Base-by-base conservation (phyloP, 768 basidiomycete genomes). In the Boletus vermiculosoides region DNA sequence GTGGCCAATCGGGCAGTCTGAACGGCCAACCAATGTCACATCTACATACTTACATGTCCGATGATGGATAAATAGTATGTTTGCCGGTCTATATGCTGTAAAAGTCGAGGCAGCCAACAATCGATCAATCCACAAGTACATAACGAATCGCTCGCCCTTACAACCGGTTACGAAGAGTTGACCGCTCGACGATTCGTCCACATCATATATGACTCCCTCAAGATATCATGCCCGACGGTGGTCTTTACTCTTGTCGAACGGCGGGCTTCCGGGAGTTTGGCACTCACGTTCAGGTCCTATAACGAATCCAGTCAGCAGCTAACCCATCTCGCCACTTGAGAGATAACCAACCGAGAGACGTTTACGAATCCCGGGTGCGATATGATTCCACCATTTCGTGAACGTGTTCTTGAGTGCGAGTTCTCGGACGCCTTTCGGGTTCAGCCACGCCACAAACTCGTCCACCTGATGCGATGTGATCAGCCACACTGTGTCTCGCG, bases 351-450 rank as follows among this genome's bases (percentile, higher is more conserved):
- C 92, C 61, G 87, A 78, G 50, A 80, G 75, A 30, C 92, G 87
- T 71, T 86, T 88, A 58, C 85, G 81, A 66, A 92, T 82, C 13
- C 94, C 94, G 16, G 85, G 85, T 15, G 83, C 82, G 56, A 95
- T 84, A 69, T 93, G 91, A 47, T 80, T 77, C 85, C 88, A 90
- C 87, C 91, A 92, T 68, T 91, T 93, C 16, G 81, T 82, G 57
- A 99, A 75, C 1, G 81, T 74, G 48, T 85, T 84, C 74, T 88
- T 91, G 44, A 95, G 78, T 31, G 86, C 86, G 41, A 88, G 75
- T 73, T 99, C 96, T 52, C 96, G 86, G 52, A 88, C 83, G 5
- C 97, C 96, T 75, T 94, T 95, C 33, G 86, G 79, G 69, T 96
- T 97, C 18, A 99, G 77, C 95, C 96, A 99, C 5, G 85, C 80